Evolutionary conservation across 441 rosid species (phyloP), one percentile per base, ranked within the genome.

Genomic region (Pelargonium fulgidum): DNA sequence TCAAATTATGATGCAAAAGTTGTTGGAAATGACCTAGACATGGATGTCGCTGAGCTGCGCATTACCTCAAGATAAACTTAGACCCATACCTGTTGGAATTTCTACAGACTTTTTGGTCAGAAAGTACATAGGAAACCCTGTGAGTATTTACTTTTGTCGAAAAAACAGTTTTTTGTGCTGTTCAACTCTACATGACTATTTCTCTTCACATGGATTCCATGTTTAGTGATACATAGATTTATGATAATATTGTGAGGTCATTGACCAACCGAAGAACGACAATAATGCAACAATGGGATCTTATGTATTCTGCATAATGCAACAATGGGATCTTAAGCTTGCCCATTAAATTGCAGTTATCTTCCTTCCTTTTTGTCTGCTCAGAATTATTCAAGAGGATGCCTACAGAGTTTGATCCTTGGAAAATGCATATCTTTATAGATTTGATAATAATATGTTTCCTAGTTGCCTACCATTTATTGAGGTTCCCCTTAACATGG

Each of bases 31-130:
- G 96, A 93, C 82, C 92, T 89, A 84, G 99, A 91, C 77, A 93
- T 91, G 83, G 98, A 93, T 78, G 98, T 93, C 39, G 96, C 98
- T 7, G 95, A 89, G 14, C 73, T 93, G 81, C 82, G 76, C 64
- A 84, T 91, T 0, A 11, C 98, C 97, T 0, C 82, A 81, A 61
- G 85, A 82, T 52, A 89, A 93, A 77, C 77, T 93, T 66, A 83
- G 92, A 69, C 95, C 98, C 1, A 83, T 93, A 67, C 97, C 97
- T 47, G 48, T 93, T 82, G 98, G 98, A 65, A 75, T 91, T 71
- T 91, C 98, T 12, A 92, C 97, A 7, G 97, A 93, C 78, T 82
- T 93, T 97, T 93, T 41, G 98, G 98, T n/a, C 98, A 91, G 85
- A 93, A 93, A 84, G 98, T 93, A 6, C 91, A 72, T 80, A 97